These are phyloP conservation scores for Dendrocalamus sinicus DNA, from an alignment of 176 grass and related monocot genomes.

Conservation along the genomic window DNA sequence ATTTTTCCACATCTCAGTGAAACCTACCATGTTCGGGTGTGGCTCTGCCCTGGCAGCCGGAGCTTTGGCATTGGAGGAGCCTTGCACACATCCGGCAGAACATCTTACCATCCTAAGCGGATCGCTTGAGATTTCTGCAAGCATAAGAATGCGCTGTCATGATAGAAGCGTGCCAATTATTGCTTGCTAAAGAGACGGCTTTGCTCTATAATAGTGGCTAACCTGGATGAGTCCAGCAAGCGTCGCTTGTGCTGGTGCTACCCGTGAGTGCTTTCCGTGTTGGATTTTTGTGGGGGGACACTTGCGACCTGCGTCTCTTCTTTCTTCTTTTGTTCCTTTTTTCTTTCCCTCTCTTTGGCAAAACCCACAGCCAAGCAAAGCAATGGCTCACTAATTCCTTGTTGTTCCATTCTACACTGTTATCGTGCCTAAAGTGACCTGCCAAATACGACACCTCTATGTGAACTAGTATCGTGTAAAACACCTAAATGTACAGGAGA, in stretches of 20 bases:
- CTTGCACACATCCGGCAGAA: neutral
- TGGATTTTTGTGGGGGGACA: constrained; percentile 1
- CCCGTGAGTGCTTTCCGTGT: neutral
- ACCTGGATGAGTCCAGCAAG: neutral
- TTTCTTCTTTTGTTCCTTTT: neutral
- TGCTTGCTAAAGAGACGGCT: neutral
- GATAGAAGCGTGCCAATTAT: constrained; percentile 2
- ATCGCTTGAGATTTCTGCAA: neutral
- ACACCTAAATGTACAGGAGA: neutral
- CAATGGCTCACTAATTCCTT: neutral
- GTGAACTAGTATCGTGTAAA: neutral
- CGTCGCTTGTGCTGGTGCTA: neutral
- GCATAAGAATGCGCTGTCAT: neutral
- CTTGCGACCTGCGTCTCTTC: neutral
- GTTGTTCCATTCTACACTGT: neutral
- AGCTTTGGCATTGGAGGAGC: no score
- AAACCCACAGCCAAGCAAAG: constrained; percentile 14
- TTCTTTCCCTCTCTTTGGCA: neutral
- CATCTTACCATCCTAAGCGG: neutral
- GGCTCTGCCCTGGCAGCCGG: no score
- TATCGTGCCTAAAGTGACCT: no score
- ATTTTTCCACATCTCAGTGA: no score
- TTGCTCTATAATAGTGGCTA: neutral
- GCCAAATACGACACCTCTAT: no score
- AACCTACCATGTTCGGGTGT: rapidly evolving